These are phyloP conservation scores for Astraeus odoratus DNA, from an alignment of 768 basidiomycete species.

Conservation along the genomic window DNA sequence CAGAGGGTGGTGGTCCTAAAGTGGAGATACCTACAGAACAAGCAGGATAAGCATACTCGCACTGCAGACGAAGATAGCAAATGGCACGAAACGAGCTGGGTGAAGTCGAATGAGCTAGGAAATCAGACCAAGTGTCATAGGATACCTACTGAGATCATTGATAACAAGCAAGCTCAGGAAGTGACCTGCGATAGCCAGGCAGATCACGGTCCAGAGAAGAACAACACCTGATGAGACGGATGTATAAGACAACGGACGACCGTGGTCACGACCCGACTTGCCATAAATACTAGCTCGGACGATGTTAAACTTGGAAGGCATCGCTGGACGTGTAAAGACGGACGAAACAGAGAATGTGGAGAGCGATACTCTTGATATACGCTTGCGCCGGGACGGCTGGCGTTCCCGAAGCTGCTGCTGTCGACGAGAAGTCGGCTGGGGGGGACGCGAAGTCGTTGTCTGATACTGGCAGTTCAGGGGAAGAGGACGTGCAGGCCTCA, in stretches of 20 bases:
- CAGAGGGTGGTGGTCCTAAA: background rate
- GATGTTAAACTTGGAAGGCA: constrained; percentile 70
- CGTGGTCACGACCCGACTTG: constrained; percentile 24
- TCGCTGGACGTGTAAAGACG: constrained; percentile 33
- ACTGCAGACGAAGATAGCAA: constrained; percentile 74
- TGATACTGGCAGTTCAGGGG: constrained; percentile 22
- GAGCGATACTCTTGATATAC: constrained; percentile 10
- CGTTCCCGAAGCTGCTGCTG: constrained; percentile 16
- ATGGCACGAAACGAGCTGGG: constrained; percentile 80
- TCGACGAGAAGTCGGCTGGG: constrained; percentile 13
- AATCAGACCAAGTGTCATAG: background rate
- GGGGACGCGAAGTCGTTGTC: constrained; percentile 10
- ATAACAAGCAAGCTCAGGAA: constrained; percentile 65
- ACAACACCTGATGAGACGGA: constrained; percentile 42
- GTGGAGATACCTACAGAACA: constrained; percentile 45
- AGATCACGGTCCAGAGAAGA: constrained; percentile 70
- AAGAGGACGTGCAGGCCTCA: constrained; percentile 19
- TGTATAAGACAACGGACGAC: constrained; percentile 4
- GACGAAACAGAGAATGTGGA: constrained; percentile 22
- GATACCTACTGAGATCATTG: constrained; percentile 69
- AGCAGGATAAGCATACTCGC: constrained; percentile 63
- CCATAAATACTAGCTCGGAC: constrained; percentile 64
- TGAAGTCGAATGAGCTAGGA: constrained; percentile 1
- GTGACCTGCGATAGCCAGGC: constrained; percentile 72
- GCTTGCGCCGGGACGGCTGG: constrained; percentile 29